Base-by-base conservation (phyloP, 805 yeast genomes). In the Lachancea mirantina region DNA sequence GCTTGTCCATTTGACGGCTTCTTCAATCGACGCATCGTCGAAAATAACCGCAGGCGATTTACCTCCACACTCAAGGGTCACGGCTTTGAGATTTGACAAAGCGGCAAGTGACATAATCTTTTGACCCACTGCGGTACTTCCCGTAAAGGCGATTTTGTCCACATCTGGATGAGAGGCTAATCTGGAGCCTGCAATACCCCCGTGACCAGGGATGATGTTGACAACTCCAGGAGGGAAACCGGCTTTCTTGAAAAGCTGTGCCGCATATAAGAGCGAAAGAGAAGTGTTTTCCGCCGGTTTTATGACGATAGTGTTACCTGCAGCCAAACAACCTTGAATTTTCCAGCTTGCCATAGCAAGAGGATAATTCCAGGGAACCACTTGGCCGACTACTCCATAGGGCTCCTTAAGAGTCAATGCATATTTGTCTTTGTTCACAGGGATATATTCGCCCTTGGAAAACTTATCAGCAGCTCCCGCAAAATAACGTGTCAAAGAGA, bases 381-480 rank as follows among this genome's bases (percentile, higher is more conserved):
- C 62, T 43, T 62, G 68, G 4, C 64, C 72, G 30, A 65, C 65
- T 4, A 66, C 70, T 18, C 72, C 72, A 43, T 57, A 56, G n/a
- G 73, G 73, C 45, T 61, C 67, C 41, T 65, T 71, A 28, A 66
- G 57, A 17, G 72, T 68, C 46, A 64, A 67, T 14, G 66, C 64
- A 34, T 67, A 70, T 49, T 74, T 75, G 18, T 71, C 67, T 26
- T 60, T 59, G 31, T 70, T 77, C n/a, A 76, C 64, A 47, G 78
- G 81, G 33, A 78, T 65, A 18, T 74, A 67, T 36, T 68, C 60
- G 16, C 89, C 89, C 39, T 59, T 61, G 20, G 40, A 36, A 41
- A 72, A 67, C 59, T 75, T 72, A 50, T 77, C 80, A 23, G 84
- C 80, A 60, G 73, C 70, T 9, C 88, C 87, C 18, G 84, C 82